Base-by-base conservation (phyloP, 805 yeast genomes). In the Candida chauliodis region DNA sequence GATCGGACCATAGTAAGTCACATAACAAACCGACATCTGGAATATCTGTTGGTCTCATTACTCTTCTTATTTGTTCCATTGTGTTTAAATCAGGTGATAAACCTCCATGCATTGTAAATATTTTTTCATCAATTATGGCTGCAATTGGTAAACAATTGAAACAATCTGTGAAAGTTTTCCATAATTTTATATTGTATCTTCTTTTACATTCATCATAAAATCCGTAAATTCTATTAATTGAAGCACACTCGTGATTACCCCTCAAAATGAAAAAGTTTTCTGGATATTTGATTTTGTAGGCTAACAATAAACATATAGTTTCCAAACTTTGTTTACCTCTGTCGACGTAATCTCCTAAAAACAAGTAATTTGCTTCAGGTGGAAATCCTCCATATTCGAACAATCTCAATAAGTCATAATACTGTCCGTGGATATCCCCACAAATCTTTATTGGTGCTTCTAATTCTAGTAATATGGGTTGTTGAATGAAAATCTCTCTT, bases 321-420 rank as follows among this genome's bases (percentile, higher is more conserved):
- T 91, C 99, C 53, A 93, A 71, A 21, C 96, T 87, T 72, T 93
- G 98, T 61, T 90, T 89, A 58, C 99, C 99, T 75, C 99, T 84
- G 72, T 91, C 99, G 50, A 91, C 99, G 59, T 91, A 91, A 73
- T 91, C 99, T 50, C 99, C 99, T 43, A 91, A 69, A 60, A 91
- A 91, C 54, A 91, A 72, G 69, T 91, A 91, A 71, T 91, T 91
- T 14, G 98, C 95, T 63, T 93, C 98, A 9, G 99, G 99, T 1
- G 99, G 99, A 75, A 93, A 91, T 2, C 98, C 99, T 54, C 99
- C 98, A 59, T 91, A 91, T 71, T 93, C 98, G 56, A 91, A 91
- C 53, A 91, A 77, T 66, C 99, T 84, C 61, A 91, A 76, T 54
- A 91, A 78, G 66, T 91, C 99, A 60, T 91, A 91, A 67, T 93